A percentile compares a stretch with the other conserved stretches of the same genome.
These are phyloP conservation scores for Moelleriella libera DNA, from an alignment of 2,329 filamentous ascomycete genomes.

Conservation along the genomic window DNA sequence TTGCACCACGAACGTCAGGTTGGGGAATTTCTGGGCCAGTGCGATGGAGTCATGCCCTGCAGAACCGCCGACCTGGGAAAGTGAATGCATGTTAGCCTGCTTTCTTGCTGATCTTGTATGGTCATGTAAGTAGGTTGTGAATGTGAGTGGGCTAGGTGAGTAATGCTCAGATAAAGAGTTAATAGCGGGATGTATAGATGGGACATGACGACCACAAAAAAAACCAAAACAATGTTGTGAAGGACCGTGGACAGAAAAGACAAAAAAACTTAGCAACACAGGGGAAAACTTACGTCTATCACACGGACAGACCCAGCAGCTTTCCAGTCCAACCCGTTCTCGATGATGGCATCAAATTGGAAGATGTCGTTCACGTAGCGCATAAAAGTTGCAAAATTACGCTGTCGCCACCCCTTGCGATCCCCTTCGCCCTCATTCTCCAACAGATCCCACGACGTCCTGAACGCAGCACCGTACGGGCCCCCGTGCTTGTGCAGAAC, in stretches of 20 bases:
- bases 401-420: slow-evolving; percentile 21
- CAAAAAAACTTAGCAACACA: background rate
- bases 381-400: slow-evolving; percentile 26
- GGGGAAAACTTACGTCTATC: background rate
- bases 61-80: slow-evolving; percentile 24
- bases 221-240: background rate
- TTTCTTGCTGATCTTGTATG: too few relatives aligned
- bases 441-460: slow-evolving; percentile 23
- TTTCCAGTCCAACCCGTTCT: slow-evolving; percentile 21
- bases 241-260: background rate
- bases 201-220: background rate
- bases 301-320: background rate
- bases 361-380: slow-evolving; percentile 24
- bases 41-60: slow-evolving; percentile 25
- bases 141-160: too few relatives aligned
- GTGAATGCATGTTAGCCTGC: background rate
- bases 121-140: too few relatives aligned
- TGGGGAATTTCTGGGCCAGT: slow-evolving; percentile 24
- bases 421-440: slow-evolving; percentile 25
- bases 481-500: slow-evolving; percentile 16
- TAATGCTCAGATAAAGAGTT: background rate
- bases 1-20: slow-evolving; percentile 28
- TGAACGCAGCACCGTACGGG: slow-evolving; percentile 12
- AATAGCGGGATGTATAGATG: background rate
- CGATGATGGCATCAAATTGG: slow-evolving; percentile 18